Base-by-base conservation (phyloP, 129 eudicot genomes). In the Sambucus nigra region DNA sequence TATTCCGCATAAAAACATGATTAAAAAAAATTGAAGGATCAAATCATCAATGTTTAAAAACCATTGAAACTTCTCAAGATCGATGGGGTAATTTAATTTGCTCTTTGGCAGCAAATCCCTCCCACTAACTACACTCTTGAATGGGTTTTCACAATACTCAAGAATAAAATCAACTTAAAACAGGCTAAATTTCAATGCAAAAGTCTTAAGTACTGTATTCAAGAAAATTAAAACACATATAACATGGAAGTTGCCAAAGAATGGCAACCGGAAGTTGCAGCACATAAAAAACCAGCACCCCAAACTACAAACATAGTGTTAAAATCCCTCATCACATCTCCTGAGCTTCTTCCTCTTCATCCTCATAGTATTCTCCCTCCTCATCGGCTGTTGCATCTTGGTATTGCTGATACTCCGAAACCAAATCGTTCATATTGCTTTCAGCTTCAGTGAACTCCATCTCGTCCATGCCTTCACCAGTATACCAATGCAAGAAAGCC, bases 401-500 rank as follows among this genome's bases (percentile, higher is more conserved):
- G 55, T 75, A 75, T 67, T 75, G 81, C 63, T 75, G 81, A 55
- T 75, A 75, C 48, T 75, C 81, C 3, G 81, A 75, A 1, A 75
- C 81, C 47, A 75, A 65, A 44, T 75, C 81, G 24, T 75, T 75
- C 81, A 75, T 75, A 52, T 73, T 73, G 31, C 78, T 73, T 56
- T 73, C 78, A 11, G 78, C 83, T 18, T 76, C 83, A 0, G 83
- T 76, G 17, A 76, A 76, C 72, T 76, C 83, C 83, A 76, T 76
- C 66, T 76, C 83, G 18, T 76, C 83, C 83, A 76, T 76, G 1
- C 83, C 83, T 45, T 76, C 83, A 8, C 83, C 83, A 0, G 83
- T 76, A 24, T 76, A 76, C 83, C 83, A 76, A 59, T 76, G 83
- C 71, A 76, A 68, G 72, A 76, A 76, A 59, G 83, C 83, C 49